phyloP scores from a whole-genome alignment of 1,139 yeast genomes.

The Taphrina populina region DNA sequence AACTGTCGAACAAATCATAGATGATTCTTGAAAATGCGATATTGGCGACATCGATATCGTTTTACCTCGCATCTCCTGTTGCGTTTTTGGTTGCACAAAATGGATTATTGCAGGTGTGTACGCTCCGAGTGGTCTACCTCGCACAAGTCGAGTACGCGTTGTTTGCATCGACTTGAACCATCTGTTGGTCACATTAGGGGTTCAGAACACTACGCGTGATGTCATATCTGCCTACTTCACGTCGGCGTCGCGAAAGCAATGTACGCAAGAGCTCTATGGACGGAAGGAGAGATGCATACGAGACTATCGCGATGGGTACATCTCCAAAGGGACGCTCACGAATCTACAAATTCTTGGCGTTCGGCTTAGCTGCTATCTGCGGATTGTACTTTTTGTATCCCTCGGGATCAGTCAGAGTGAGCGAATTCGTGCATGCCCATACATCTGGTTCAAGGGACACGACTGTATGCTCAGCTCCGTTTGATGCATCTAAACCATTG shows the following conservation, averaged over 20 bases:
- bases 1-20: too few species aligned
- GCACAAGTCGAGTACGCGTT: too few species aligned
- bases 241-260: constrained; percentile 21
- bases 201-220: too few species aligned
- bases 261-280: constrained; percentile 13
- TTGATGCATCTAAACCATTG: constrained; percentile 38
- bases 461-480: constrained; percentile 35
- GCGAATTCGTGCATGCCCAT: neutral
- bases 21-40: too few species aligned
- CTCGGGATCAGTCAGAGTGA: constrained; percentile 1
- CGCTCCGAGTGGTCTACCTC: too few species aligned
- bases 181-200: too few species aligned
- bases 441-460: constrained; percentile 6
- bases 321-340: constrained; percentile 8
- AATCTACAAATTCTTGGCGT: constrained; percentile 5
- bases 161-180: too few species aligned
- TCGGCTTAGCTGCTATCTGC: neutral
- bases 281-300: constrained; percentile 13
- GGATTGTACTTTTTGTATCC: constrained; percentile 16
- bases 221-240: constrained; percentile 27
- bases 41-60: too few species aligned
- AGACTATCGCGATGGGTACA: constrained; percentile 15
- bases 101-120: too few species aligned
- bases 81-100: too few species aligned
- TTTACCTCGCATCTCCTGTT: too few species aligned